These are phyloP conservation scores for Clarireedia homoeocarpa DNA, from an alignment of 2,329 filamentous ascomycete genomes.

Conservation along the genomic window DNA sequence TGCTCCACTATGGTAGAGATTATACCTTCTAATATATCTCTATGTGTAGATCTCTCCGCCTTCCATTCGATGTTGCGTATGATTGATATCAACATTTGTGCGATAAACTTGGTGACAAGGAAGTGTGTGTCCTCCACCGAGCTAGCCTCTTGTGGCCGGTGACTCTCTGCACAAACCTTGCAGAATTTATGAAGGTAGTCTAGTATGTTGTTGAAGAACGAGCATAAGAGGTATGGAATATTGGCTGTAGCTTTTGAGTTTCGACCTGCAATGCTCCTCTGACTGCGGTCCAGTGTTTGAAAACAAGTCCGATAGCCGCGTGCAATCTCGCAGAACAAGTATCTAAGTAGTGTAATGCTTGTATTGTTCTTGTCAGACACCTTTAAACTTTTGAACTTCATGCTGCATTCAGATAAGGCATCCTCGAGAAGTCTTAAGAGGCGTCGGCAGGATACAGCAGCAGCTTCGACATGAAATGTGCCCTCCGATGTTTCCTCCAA, in stretches of 20 bases:
- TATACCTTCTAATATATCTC: neutral
- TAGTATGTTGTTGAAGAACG: neutral
- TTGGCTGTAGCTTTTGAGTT: neutral
- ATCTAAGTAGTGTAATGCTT: neutral
- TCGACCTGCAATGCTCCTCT: neutral
- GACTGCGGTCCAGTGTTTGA: neutral
- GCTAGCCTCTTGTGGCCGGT: no score
- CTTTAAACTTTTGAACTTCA: neutral
- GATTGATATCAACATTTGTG: neutral
- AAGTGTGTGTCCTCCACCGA: neutral
- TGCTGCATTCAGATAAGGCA: neutral
- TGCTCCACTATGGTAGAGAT: neutral
- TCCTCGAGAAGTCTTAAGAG: neutral
- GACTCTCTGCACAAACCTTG: neutral
- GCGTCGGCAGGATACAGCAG: neutral
- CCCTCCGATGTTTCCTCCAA: neutral
- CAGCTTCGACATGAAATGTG: neutral
- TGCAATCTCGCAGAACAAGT: neutral
- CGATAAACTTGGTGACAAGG: neutral
- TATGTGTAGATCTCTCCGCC: neutral
- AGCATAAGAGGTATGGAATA: neutral
- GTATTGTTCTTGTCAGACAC: neutral
- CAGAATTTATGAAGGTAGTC: neutral
- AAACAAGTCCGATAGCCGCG: neutral
- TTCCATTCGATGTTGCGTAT: neutral